Conservation (phyloP, 2,329 filamentous ascomycete genomes). For the Trichoderma lentiforme region DNA sequence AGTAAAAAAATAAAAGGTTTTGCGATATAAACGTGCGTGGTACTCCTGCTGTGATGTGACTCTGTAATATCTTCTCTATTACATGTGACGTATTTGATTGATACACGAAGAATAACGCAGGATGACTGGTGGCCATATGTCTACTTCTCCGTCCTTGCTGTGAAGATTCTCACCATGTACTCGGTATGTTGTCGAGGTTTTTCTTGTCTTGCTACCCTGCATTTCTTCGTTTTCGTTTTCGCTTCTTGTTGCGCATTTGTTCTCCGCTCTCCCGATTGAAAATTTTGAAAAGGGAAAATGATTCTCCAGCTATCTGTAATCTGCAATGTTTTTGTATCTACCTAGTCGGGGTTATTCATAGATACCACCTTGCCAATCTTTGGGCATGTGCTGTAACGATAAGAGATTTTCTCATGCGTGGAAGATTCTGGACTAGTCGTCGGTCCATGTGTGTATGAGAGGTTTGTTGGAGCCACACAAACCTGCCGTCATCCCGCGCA, state of each 20-base stretch:
- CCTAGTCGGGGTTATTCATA: not conserved
- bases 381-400: not conserved
- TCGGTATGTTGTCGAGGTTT: not conserved
- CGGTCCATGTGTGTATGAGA: not conserved
- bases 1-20: conserved; percentile 34
- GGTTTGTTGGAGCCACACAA: not conserved
- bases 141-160: not conserved
- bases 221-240: not conserved
- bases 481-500: not conserved
- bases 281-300: not conserved
- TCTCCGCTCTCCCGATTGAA: not conserved
- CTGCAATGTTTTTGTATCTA: not conserved
- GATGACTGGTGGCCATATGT: not conserved
- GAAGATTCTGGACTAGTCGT: conserved; percentile 3
- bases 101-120: not conserved
- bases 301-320: not conserved
- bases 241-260: not conserved
- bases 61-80: not conserved
- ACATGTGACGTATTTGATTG: not conserved
- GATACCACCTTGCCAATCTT: not conserved
- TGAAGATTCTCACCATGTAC: not conserved
- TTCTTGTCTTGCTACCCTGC: not conserved
- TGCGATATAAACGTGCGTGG: not conserved
- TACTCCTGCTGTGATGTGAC: not conserved
- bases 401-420: not conserved